Evolutionary conservation across 1,284 basidiomycete species (phyloP), one percentile per base, ranked within the genome.

Genomic region (Malassezia slooffiae): DNA sequence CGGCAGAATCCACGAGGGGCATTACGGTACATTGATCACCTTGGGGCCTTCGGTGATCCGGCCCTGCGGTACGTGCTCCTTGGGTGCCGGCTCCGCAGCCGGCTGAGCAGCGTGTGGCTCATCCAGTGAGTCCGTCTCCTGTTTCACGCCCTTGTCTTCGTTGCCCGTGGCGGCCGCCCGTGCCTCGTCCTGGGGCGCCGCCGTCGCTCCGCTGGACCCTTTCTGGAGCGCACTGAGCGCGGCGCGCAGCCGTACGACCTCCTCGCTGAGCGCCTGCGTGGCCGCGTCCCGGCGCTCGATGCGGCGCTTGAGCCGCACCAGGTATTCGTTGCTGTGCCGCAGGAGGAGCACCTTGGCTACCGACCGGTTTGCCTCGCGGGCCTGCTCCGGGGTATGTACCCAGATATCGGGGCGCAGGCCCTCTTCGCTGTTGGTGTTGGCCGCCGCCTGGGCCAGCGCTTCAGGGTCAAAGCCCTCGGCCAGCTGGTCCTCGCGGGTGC

Each of bases 321-420:
- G 81, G 62, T 80, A 90, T 69, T 89, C 84, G 67, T 93, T 93
- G 38, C 82, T 82, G 62, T 85, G 87, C 42, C 87, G 79, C 47
- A 97, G 71, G 24, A 97, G 74, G 61, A 93, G 89, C 47, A 96
- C 76, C 74, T 96, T 96, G 73, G 82, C 85, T 33, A 96, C 86
- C n/a, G 83, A 83, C 59, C 89, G 82, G 71, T 69, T 69, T 3
- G 64, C 62, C 6, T 54, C 40, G 1, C 54, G 21, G 1, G 57
- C 54, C 38, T 41, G 42, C 30, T 63, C 62, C 1, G 58, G 38
- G 20, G 34, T 21, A 5, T 20, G 20, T 0, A 29, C 28, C 3
- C 12, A 21, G 9, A 41, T 16, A 2, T 6, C n/a, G 3, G 38
- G 12, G 6, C 13, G 27, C n/a, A 12, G 17, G 11, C 20, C 38